These are phyloP conservation scores for Bidens hawaiensis DNA, from an alignment of 140 eudicot species.

Conservation along the genomic window DNA sequence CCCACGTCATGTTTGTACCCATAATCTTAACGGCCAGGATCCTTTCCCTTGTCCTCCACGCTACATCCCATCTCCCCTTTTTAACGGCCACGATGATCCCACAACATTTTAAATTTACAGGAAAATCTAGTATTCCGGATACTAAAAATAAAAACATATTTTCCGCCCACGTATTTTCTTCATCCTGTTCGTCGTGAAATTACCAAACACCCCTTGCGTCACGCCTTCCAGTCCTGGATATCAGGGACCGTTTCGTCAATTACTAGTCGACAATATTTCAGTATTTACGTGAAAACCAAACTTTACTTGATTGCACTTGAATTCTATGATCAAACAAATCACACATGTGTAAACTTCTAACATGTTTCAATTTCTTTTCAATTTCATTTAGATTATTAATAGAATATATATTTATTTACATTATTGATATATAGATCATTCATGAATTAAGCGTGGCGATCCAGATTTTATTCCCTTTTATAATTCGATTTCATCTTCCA, in stretches of 20 bases:
- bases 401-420: no score
- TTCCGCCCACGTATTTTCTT: background rate
- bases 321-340: background rate
- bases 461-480: background rate
- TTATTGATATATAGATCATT: conserved; percentile 1
- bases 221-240: background rate
- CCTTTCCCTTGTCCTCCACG: background rate
- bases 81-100: background rate
- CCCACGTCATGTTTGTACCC: background rate
- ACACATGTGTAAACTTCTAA: background rate
- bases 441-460: conserved; percentile 22
- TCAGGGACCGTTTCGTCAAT: conserved; percentile 25
- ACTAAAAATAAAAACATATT: no score
- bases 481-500: background rate
- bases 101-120: no score
- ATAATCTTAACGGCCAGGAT: background rate
- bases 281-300: conserved; percentile 24
- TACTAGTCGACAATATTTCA: conserved; percentile 28
- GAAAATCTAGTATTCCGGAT: no score
- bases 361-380: no score
- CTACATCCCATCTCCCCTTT: background rate
- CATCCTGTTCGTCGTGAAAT: background rate
- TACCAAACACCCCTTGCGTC: conserved; percentile 15
- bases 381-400: no score
- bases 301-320: conserved; percentile 16